A percentile compares a stretch with the other conserved stretches of the same genome.
These are phyloP conservation scores for Gloeostereum incarnatum DNA, from an alignment of 768 basidiomycete species.

Conservation along the genomic window DNA sequence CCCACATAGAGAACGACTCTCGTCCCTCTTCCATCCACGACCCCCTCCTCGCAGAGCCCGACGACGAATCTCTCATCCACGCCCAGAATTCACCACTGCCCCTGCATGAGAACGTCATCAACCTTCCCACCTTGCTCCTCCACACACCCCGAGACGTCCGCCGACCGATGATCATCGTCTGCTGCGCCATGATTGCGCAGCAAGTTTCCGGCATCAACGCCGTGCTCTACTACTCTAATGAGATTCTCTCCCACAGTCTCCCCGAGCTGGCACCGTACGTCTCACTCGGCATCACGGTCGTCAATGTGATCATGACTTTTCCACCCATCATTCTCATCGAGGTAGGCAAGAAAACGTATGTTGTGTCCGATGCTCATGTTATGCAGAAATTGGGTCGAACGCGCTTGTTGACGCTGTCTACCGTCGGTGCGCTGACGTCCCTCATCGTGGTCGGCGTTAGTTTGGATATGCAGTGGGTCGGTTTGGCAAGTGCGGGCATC, in stretches of 20 bases:
- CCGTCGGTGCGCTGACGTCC: constrained; percentile 54
- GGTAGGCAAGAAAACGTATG: constrained; percentile 27
- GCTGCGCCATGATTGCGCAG: constrained; percentile 67
- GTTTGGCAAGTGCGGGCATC: constrained; percentile 65
- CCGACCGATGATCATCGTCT: constrained; percentile 54
- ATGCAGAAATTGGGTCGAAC: constrained; percentile 65
- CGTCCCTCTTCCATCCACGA: no score
- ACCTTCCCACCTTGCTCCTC: constrained; percentile 41
- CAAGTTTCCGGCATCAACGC: constrained; percentile 79
- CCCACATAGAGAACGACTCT: no score
- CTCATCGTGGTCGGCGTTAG: constrained; percentile 63
- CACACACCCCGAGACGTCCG: constrained; percentile 39
- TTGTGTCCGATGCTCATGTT: constrained; percentile 5
- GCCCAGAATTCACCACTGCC: constrained; percentile 5
- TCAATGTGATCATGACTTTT: constrained; percentile 80
- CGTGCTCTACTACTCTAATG: constrained; percentile 90
- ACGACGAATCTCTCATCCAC: constrained; percentile 15
- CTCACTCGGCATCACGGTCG: constrained; percentile 74
- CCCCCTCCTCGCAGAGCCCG: constrained; percentile 14
- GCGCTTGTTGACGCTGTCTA: constrained; percentile 58
- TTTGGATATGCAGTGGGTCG: constrained; percentile 48
- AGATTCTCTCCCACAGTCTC: constrained; percentile 73
- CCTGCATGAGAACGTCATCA: no score
- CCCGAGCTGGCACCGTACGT: constrained; percentile 76
- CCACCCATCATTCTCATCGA: constrained; percentile 85